Conservation (phyloP, 352 stramenopile genomes). For the Pythium aquatile region DNA sequence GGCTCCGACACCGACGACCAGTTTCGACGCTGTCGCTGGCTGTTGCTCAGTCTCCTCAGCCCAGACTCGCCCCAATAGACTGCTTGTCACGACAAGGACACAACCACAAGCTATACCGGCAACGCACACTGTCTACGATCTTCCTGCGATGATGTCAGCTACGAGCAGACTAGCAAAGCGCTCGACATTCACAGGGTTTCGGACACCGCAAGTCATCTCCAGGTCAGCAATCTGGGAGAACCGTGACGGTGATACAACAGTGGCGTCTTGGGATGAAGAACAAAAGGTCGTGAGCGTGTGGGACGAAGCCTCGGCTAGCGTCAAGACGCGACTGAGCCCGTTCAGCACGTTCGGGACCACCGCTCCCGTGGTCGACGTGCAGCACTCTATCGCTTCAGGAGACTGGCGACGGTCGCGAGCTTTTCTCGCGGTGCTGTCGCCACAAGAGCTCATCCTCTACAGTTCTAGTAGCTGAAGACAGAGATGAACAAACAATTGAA, state of each 20-base stretch:
- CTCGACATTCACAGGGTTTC: slow-evolving; percentile 19
- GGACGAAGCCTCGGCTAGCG: slow-evolving; percentile 7
- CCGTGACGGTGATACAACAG: slow-evolving; percentile 4
- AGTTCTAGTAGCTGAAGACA: not conserved
- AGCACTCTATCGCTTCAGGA: slow-evolving; percentile 11
- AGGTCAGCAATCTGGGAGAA: slow-evolving; percentile 20
- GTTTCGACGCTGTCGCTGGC: slow-evolving; percentile 8
- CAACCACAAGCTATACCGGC: slow-evolving; percentile 12
- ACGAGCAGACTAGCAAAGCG: not conserved
- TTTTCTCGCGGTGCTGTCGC: slow-evolving; percentile 15
- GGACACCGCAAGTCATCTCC: slow-evolving; percentile 21
- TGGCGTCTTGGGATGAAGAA: slow-evolving; percentile 24
- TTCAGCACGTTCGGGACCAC: not conserved
- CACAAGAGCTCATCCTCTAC: slow-evolving; percentile 15
- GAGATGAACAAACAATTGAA: no score
- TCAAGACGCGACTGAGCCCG: slow-evolving; percentile 9
- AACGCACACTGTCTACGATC: slow-evolving; percentile 18
- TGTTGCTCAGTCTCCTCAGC: slow-evolving; percentile 11
- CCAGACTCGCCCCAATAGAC: slow-evolving; percentile 5
- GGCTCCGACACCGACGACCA: not conserved
- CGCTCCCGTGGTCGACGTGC: slow-evolving; percentile 20
- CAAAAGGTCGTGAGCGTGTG: slow-evolving; percentile 18
- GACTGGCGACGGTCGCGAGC: slow-evolving; percentile 5
- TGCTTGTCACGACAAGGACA: slow-evolving; percentile 19
- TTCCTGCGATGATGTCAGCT: not conserved